Conservation (phyloP, 2,329 filamentous ascomycete genomes). For the Coleophoma crateriformis region DNA sequence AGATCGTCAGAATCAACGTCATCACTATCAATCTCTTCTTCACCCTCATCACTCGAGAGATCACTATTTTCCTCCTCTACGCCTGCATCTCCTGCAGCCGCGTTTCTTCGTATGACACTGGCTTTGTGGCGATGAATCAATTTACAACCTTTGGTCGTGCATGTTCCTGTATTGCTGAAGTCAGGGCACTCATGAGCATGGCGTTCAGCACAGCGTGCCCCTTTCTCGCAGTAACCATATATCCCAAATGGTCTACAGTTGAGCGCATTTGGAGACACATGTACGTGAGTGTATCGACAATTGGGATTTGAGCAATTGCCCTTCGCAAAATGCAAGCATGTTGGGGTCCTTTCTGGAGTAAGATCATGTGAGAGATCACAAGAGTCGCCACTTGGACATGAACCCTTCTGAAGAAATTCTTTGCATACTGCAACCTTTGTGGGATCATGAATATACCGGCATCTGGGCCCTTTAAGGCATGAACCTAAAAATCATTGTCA, state of each 20-base stretch:
- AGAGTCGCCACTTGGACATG: constrained; percentile 68
- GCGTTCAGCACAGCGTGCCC: constrained; percentile 68
- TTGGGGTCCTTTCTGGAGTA: constrained; percentile 75
- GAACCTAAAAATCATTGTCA: constrained; percentile 55
- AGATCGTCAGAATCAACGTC: constrained; percentile 68
- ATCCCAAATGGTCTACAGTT: constrained; percentile 83
- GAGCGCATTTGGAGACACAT: constrained; percentile 67
- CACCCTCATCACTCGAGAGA: constrained; percentile 69
- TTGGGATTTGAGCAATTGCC: constrained; percentile 83
- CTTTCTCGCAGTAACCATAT: constrained; percentile 84
- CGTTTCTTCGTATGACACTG: constrained; percentile 66
- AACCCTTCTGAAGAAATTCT: constrained; percentile 73
- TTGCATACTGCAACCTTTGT: constrained; percentile 88
- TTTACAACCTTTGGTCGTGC: constrained; percentile 75
- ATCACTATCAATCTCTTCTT: constrained; percentile 69
- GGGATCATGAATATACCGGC: constrained; percentile 78
- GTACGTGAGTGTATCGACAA: constrained; percentile 83
- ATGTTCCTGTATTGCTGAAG: constrained; percentile 85
- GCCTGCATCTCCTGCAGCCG: constrained; percentile 32
- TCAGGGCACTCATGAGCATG: constrained; percentile 94
- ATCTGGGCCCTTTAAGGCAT: constrained; percentile 75
- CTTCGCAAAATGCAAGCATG: constrained; percentile 84
- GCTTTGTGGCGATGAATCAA: constrained; percentile 85
- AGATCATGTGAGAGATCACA: constrained; percentile 91
- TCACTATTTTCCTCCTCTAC: constrained; percentile 57